Base-by-base conservation (phyloP, 1,284 basidiomycete species). In the Trametes versicolor region DNA sequence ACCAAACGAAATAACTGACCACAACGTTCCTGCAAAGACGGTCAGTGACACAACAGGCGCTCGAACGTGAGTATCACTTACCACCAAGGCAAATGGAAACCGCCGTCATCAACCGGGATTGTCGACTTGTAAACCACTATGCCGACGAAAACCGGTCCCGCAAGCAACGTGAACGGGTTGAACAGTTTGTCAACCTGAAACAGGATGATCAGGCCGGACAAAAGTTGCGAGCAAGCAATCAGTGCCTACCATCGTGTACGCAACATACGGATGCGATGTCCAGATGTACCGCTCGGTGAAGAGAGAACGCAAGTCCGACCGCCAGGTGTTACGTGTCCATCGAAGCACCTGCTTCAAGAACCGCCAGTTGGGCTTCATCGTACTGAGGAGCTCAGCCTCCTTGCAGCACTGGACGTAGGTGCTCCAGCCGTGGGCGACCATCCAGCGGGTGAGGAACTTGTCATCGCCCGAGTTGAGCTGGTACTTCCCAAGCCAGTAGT, bases 341-440 rank as follows among this genome's bases (percentile, higher is more conserved):
- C 95, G 82, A 62, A 97, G 79, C 19, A 97, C 95, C 77, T 97
- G 95, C 79, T 96, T 95, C 76, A 97, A 80, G 82, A 97, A 97
- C 57, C 94, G 85, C 95, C 94, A 97, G 80, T 97, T 94, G 45
- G 95, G 95, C 79, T 97, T 97, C 95, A 96, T 97, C 58, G 95
- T 97, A 78, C 90, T 93, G 59, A 96, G 82, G 45, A 97, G 82
- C 80, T 96, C 95, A 17, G 94, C 94, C 80, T 96, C 94, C 76
- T 89, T 89, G 83, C 94, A 96, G 73, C 90, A 91, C 76, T 97
- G 95, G 50, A 96, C 94, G 77, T 95, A 96, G 19, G 95, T 97
- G 77, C 86, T 91, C 95, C 95, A 97, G 19, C 95, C 94, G 75
- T 96, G 94, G 75, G 88, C 91, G 66, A 97, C 95, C 93, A 96